Evolutionary conservation across 345 rosid species (phyloP).

Genomic region (Eucalyptus urophylla): DNA sequence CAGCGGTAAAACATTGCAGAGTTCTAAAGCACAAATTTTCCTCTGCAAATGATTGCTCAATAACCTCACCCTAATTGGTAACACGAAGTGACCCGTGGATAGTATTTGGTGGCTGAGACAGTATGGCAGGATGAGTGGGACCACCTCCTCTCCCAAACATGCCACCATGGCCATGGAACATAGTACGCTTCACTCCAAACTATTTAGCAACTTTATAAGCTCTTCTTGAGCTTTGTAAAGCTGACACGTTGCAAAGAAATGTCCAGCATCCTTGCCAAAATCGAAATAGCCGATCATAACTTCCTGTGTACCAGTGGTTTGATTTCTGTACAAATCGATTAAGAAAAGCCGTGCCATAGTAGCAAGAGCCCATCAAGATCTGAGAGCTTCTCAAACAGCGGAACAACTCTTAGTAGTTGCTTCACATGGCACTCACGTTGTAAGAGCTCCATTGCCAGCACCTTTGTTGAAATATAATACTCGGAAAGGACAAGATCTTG

Average conservation of each 20-base stretch:
- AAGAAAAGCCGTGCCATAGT: constrained; percentile 78
- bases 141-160: constrained; percentile 98
- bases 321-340: constrained; percentile 70
- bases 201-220: constrained; percentile 78
- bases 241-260: constrained; percentile 94
- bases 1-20: constrained; percentile 85
- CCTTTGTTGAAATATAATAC: no score
- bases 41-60: constrained; percentile 90
- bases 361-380: constrained; percentile 96
- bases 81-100: constrained; percentile 85
- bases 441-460: constrained; percentile 85
- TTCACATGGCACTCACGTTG: constrained; percentile 88
- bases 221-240: constrained; percentile 92
- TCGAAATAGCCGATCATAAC: constrained; percentile 98
- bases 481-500: fast-evolving
- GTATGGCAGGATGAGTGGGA: constrained; percentile 88
- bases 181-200: constrained; percentile 78
- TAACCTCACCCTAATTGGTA: constrained; percentile 90
- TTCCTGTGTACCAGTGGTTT: constrained; percentile 82
- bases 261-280: constrained; percentile 88
- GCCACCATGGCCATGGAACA: constrained; percentile 99
- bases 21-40: constrained; percentile 86
- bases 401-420: constrained; percentile 84
- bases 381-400: constrained; percentile 89
- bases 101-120: constrained; percentile 98